Conservation (phyloP, 225 moss, liverwort and hornwort species). For the Lunularia cruciata region DNA sequence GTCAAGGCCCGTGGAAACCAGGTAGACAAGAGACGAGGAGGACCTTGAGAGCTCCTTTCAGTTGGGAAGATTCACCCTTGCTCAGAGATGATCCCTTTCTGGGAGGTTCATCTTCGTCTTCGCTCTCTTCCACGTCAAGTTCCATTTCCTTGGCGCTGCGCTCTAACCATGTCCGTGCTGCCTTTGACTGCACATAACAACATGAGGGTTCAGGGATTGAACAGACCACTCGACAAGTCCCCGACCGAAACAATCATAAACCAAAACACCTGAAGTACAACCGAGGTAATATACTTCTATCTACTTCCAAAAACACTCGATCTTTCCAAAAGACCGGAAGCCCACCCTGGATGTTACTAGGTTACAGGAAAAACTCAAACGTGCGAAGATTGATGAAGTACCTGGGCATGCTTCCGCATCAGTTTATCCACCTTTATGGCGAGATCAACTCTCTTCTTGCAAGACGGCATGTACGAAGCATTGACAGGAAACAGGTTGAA, state of each 20-base stretch:
- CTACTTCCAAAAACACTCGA: too few relatives aligned
- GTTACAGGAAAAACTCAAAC: too few relatives aligned
- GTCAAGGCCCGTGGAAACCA: too few relatives aligned
- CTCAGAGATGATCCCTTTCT: conserved; percentile 34
- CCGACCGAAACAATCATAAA: too few relatives aligned
- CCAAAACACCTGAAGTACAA: too few relatives aligned
- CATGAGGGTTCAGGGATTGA: neutral
- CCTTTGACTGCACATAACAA: conserved; percentile 53
- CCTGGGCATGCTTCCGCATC: conserved; percentile 79
- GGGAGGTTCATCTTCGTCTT: conserved; percentile 60
- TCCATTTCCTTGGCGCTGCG: conserved; percentile 79
- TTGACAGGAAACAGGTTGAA: conserved; percentile 80
- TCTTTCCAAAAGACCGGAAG: too few relatives aligned
- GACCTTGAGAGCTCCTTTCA: conserved; percentile 63
- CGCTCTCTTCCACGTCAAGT: conserved; percentile 70
- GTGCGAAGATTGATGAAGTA: too few relatives aligned
- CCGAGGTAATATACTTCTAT: too few relatives aligned
- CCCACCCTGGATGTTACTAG: too few relatives aligned
- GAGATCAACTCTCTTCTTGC: conserved; percentile 72
- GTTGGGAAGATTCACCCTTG: conserved; percentile 55
- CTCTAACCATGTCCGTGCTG: conserved; percentile 72
- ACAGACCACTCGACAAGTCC: too few relatives aligned
- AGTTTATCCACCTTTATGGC: conserved; percentile 86
- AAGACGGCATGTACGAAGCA: conserved; percentile 74
- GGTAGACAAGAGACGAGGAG: neutral